These are phyloP conservation scores for Lentithecium fluviatile DNA, from an alignment of 495 filamentous ascomycete genomes.

Conservation along the genomic window DNA sequence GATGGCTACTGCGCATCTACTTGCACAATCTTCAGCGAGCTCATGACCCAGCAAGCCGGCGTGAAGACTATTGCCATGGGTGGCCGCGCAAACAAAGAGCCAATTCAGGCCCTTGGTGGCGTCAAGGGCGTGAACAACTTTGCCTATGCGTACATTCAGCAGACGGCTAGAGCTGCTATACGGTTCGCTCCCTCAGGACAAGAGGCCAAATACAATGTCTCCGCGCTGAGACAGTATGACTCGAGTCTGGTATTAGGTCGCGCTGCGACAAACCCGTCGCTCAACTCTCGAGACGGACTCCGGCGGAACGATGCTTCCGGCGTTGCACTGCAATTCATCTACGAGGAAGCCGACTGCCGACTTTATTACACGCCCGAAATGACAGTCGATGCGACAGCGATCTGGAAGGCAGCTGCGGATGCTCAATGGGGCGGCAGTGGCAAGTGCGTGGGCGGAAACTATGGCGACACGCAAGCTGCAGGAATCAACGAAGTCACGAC, in stretches of 20 bases:
- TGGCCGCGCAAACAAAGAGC: constrained; percentile 54
- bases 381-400: constrained; percentile 35
- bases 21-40: constrained; percentile 59
- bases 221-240: constrained; percentile 11
- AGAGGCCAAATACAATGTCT: constrained; percentile 4
- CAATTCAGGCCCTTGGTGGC: constrained; percentile 64
- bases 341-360: constrained; percentile 42
- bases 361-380: constrained; percentile 42
- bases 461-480: constrained; percentile 1
- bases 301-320: constrained; percentile 31
- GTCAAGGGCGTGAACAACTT: constrained; percentile 51
- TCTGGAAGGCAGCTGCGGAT: constrained; percentile 40
- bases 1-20: constrained; percentile 67
- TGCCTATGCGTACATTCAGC: constrained; percentile 26
- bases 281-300: constrained; percentile 41
- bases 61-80: constrained; percentile 63
- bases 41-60: constrained; percentile 55
- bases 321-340: constrained; percentile 42
- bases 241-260: constrained; percentile 13
- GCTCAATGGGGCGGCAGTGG: constrained; percentile 32
- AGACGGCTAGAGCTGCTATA: constrained; percentile 10
- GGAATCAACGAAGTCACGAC: constrained; percentile 17
- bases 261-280: constrained; percentile 11
- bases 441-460: constrained; percentile 21
- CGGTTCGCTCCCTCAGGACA: not conserved